Evolutionary conservation across 2,329 filamentous ascomycete genomes (phyloP).

Genomic region (Graphilbum fragrans): DNA sequence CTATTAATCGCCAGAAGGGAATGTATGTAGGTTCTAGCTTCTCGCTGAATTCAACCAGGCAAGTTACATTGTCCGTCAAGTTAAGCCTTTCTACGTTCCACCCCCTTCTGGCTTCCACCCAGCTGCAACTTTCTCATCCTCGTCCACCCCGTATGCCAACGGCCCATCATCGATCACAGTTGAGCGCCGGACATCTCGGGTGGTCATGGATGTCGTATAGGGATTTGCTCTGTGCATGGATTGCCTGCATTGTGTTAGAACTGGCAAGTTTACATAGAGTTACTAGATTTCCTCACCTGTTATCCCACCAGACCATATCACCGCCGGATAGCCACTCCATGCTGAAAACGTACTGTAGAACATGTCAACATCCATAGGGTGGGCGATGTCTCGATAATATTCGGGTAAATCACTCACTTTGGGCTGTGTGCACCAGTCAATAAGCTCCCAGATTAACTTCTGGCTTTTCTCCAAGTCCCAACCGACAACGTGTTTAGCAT

Average conservation of each 20-base stretch:
- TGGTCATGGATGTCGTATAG: not conserved
- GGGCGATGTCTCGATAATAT: no score
- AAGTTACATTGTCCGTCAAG: no score
- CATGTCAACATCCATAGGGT: no score
- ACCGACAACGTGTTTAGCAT: not conserved
- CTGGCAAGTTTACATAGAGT: no score
- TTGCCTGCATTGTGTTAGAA: not conserved
- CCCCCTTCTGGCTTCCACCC: no score
- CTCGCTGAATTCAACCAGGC: no score
- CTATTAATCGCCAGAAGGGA: no score
- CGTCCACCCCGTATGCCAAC: no score
- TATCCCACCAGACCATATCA: constrained; percentile 3
- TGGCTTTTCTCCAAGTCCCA: not conserved
- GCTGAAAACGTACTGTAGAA: not conserved
- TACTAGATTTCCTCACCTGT: not conserved
- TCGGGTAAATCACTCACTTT: not conserved
- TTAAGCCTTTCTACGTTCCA: no score
- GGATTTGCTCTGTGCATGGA: constrained; percentile 1
- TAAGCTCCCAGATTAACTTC: not conserved
- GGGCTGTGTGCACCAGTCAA: not conserved
- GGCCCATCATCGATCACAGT: constrained; percentile 1
- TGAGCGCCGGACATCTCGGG: constrained; percentile 1
- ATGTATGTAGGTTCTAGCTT: no score
- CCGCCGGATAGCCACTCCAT: constrained; percentile 1
- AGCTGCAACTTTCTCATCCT: no score